Base-by-base conservation (phyloP, 2,329 filamentous ascomycete genomes). In the Fusarium bactridioides region DNA sequence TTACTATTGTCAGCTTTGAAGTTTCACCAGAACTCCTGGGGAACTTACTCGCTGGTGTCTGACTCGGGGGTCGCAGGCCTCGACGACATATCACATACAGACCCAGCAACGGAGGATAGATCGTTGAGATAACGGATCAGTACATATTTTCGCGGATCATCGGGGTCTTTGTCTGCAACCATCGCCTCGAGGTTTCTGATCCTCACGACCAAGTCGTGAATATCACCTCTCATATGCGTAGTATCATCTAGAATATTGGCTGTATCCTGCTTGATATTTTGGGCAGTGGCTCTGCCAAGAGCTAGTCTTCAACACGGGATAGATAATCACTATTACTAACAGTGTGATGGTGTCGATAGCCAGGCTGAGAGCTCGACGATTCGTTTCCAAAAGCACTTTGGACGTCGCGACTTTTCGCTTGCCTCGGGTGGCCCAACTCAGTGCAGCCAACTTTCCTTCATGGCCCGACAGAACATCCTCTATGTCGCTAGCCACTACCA, bases 311-410 rank as follows among this genome's bases (percentile, higher is more conserved):
- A 35, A 37, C 12, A 8, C 23, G 3, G 11, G 8, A 16, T 53
- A 27, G 16, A 37, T 7, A 25, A 25, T 1, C 3, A 5, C 1
- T 10, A 10, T 13, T 25, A 31, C 44, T n/a, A 21, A 63, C 50
- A 68, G 18, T 1, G 64, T 64, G 7, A 69, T 69, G 0, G 51
- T 69, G 4, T 69, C 66, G 11, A 69, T 40, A 3, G 50, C 58
- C 5, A 69, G 19, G 12, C 59, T 56, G 6, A 64, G 41, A 8
- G 44, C 64, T 2, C 64, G 35, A 0, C 51, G 29, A 21, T 69
- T 62, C 2, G 58, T 55, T 35, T 69, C 51, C 4, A 64, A 13
- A 15, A 69, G 27, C 3, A 43, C 13, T 19, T 43, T 63, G 4
- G 45, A 38, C 7, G 29, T 57, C 13, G n/a, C 50, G 11, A 69